A percentile compares a stretch with the other conserved stretches of the same genome.
Evolutionary conservation across 2,329 filamentous ascomycete species (phyloP).

Genomic region (Thielaviopsis punctulata): DNA sequence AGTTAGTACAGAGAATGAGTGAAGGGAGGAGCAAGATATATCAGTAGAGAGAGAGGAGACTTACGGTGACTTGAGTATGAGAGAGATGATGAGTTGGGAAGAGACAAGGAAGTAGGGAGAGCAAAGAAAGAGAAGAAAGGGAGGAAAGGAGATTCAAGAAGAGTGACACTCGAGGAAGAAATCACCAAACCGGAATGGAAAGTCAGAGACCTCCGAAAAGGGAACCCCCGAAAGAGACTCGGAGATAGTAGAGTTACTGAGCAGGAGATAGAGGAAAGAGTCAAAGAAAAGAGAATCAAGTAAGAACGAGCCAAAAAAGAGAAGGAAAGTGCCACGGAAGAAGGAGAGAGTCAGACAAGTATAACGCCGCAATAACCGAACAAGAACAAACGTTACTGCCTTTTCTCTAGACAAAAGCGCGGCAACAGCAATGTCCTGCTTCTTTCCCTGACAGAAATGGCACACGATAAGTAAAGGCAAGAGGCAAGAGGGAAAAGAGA

Average conservation of each 20-base stretch:
- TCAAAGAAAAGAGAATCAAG: neutral
- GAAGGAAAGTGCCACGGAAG: too few species aligned
- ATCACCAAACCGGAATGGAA: too few species aligned
- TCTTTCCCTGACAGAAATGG: too few species aligned
- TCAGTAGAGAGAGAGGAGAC: neutral
- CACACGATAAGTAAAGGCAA: neutral
- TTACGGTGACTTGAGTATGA: neutral
- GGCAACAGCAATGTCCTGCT: neutral
- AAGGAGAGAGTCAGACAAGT: too few species aligned
- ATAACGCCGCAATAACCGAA: too few species aligned
- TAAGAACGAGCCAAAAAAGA: neutral
- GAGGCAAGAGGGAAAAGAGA: neutral
- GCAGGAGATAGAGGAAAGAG: neutral
- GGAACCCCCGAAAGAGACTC: neutral
- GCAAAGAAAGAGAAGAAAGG: too few species aligned
- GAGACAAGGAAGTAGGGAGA: too few species aligned
- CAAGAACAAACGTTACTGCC: neutral
- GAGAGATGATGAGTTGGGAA: too few species aligned
- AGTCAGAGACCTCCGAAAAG: too few species aligned
- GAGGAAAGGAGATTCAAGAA: too few species aligned
- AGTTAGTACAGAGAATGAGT: neutral
- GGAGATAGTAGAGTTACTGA: neutral
- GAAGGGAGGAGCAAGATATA: neutral
- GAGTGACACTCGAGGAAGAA: too few species aligned
- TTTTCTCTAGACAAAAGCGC: neutral